A percentile compares a stretch with the other conserved stretches of the same genome.
phyloP scores from a whole-genome alignment of 108 stramenopile species.

The Nitzschia palea region DNA sequence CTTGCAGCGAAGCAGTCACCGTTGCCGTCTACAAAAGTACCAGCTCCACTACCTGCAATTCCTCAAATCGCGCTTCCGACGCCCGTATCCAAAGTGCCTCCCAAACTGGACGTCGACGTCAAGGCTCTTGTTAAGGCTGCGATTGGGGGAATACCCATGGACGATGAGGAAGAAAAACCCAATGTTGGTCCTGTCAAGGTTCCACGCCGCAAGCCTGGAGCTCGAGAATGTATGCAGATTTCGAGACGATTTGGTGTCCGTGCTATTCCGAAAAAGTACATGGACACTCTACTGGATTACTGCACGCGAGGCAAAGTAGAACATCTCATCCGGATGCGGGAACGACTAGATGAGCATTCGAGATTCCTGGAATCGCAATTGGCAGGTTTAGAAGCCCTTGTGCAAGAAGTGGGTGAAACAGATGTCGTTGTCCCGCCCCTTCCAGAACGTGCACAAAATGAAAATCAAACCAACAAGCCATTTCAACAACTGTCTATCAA shows the following conservation, averaged over 20 bases:
- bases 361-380: slow-evolving; percentile 77
- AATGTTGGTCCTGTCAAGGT: slow-evolving; percentile 20
- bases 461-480: not conserved
- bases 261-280: slow-evolving; percentile 69
- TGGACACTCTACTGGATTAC: slow-evolving; percentile 81
- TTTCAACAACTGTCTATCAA: not conserved
- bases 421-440: slow-evolving; percentile 42
- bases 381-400: slow-evolving; percentile 74
- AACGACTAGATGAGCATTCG: slow-evolving; percentile 83
- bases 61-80: not conserved
- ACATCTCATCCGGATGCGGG: slow-evolving; percentile 87
- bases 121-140: slow-evolving; percentile 20
- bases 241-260: slow-evolving; percentile 65
- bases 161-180: not conserved
- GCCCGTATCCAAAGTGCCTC: not conserved
- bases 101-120: slow-evolving; percentile 18
- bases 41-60: too few species aligned
- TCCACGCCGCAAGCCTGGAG: slow-evolving; percentile 86
- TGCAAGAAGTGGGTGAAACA: slow-evolving; percentile 63
- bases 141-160: not conserved
- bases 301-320: slow-evolving; percentile 85
- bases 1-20: too few species aligned
- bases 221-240: slow-evolving; percentile 89
- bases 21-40: too few species aligned
- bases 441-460: slow-evolving; percentile 13